phyloP scores from a whole-genome alignment of 495 filamentous ascomycete genomes.

The Hypoxylon rickii region DNA sequence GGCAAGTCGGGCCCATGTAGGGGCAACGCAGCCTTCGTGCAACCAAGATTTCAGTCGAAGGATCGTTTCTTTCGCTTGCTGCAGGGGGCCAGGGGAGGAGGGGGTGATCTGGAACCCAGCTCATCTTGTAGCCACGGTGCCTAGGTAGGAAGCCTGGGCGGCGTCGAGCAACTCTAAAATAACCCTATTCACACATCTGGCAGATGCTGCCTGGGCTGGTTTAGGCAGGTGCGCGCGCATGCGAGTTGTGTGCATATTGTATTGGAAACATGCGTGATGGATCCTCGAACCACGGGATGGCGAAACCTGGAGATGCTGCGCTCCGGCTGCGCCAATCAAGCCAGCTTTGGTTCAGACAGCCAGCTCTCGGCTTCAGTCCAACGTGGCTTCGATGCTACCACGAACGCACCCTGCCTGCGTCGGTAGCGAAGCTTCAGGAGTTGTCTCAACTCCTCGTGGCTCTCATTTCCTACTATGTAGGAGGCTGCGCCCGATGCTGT shows the following conservation, averaged over 20 bases:
- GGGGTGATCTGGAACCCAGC: too few species aligned
- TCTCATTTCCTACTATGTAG: not conserved
- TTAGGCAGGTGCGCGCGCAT: constrained; percentile 28
- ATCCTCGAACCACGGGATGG: constrained; percentile 8
- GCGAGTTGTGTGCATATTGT: constrained; percentile 19
- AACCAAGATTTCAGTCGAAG: constrained; percentile 6
- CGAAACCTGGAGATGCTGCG: constrained; percentile 11
- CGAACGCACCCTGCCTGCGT: not conserved
- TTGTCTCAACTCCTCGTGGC: constrained; percentile 26
- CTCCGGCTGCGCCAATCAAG: constrained; percentile 3
- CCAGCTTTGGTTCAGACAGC: constrained; percentile 12
- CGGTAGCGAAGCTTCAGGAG: constrained; percentile 18
- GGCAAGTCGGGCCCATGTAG: not conserved
- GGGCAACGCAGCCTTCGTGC: constrained; percentile 7
- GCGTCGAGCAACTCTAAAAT: constrained; percentile 31
- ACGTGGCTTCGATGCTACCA: constrained; percentile 14
- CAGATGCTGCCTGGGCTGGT: constrained; percentile 7
- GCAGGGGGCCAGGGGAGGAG: constrained; percentile 12
- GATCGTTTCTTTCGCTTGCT: constrained; percentile 7
- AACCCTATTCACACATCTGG: constrained; percentile 29
- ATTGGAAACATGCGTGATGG: constrained; percentile 30
- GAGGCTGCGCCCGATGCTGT: constrained; percentile 18
- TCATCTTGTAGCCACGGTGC: too few species aligned
- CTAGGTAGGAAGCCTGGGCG: too few species aligned
- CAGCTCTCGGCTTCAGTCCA: constrained; percentile 8